Evolutionary conservation across 345 rosid genomes (phyloP).

Genomic region (Euphorbia lathyris): DNA sequence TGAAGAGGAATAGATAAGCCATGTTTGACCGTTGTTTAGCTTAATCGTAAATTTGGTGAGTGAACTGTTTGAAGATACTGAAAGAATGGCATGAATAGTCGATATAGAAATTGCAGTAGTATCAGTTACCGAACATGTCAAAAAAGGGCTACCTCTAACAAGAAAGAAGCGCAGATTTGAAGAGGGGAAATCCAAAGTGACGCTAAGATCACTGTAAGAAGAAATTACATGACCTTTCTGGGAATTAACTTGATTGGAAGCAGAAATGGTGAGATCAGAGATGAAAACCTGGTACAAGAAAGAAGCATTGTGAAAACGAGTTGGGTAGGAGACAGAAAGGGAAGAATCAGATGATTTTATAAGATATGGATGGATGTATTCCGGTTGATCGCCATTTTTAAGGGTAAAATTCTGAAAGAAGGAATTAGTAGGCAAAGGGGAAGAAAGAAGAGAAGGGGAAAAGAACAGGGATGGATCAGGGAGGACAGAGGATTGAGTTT

Average conservation of each 20-base stretch:
- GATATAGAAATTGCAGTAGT: slow-evolving; percentile 51
- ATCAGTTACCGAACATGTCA: slow-evolving; percentile 56
- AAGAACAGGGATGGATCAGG: slow-evolving; percentile 84
- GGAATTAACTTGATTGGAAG: slow-evolving; percentile 34
- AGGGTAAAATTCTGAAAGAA: slow-evolving; percentile 93
- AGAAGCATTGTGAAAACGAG: slow-evolving; percentile 54
- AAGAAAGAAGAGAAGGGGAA: slow-evolving; percentile 59
- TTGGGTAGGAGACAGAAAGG: slow-evolving; percentile 70
- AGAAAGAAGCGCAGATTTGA: slow-evolving; percentile 72
- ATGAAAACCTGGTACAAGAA: slow-evolving; percentile 59
- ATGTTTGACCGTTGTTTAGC: slow-evolving; percentile 80
- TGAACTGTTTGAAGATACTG: slow-evolving; percentile 41
- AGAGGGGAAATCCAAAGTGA: slow-evolving; percentile 76
- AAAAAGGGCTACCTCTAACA: slow-evolving; percentile 79
- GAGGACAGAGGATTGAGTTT: slow-evolving; percentile 51
- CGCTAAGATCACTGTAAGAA: slow-evolving; percentile 64
- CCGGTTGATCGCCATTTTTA: slow-evolving; percentile 74
- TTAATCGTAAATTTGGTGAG: slow-evolving; percentile 56
- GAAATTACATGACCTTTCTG: slow-evolving; percentile 53
- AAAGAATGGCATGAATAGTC: slow-evolving; percentile 71
- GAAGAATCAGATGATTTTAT: slow-evolving; percentile 60
- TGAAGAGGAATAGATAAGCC: slow-evolving; percentile 77
- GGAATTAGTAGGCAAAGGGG: slow-evolving; percentile 82
- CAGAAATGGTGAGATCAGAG: slow-evolving; percentile 68
- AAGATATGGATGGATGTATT: slow-evolving; percentile 91